Base-by-base conservation (phyloP, 2,329 filamentous ascomycete genomes). In the Colletotrichum tofieldiae region DNA sequence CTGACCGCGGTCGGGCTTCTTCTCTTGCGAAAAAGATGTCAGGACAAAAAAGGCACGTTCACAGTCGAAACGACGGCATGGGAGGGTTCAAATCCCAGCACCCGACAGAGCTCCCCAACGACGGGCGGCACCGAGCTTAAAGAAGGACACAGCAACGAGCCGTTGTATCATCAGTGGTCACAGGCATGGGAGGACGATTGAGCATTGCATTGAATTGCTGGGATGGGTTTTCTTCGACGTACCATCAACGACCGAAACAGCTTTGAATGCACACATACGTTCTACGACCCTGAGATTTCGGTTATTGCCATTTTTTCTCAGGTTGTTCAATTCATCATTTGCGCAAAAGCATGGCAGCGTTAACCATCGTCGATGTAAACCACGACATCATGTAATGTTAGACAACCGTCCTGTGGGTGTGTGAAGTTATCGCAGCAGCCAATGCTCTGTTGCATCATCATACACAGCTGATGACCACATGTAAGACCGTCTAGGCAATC, bases 41-140 rank as follows among this genome's bases (percentile, higher is more conserved):
- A 83, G 71, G 89, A 91, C 79, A 86, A 82, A 75, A 88, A 88
- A 18, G 88, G 88, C 5, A 82, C 71, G 9, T 92, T 92, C 76
- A 87, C 84, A 78, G 87, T 91, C 54, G 90, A 92, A 81, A 92
- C 90, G 32, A 92, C 90, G 16, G 84, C 86, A 54, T 92, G 90
- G 90, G 90, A 92, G 81, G 84, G 80, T 29, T 26, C 41, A 26
- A 49, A 26, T 16, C 26, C 51, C 32, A 35, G 23, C 23, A 23
- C 32, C 14, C 45, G 51, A 35, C 18, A 51, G 20, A 63, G 23
- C 29, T 26, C 54, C 54, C 37, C 37, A 52, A 41, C 26, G 11
- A 54, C 52, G 41, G 18, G 18, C 9, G 20, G n/a, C 32, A n/a
- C 47, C 39, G 39, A 64, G 45, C 37, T 39, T 4, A 18, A 65